Percentiles rank a stretch among this genome's conserved stretches.
phyloP scores from a whole-genome alignment of 257 asterid genomes.

The Capsicum pubescens region DNA sequence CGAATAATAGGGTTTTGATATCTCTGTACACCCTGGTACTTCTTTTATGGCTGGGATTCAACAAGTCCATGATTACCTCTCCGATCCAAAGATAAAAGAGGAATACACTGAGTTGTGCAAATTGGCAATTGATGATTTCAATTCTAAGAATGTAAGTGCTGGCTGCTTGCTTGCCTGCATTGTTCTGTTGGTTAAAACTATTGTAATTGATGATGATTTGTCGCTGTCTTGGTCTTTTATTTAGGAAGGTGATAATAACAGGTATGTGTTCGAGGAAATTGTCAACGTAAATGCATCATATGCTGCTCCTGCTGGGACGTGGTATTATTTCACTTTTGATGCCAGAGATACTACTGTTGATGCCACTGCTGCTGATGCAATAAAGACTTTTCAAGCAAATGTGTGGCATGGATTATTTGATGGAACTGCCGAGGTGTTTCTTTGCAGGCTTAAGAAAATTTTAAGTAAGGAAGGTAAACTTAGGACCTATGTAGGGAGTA shows the following conservation, averaged over 20 bases:
- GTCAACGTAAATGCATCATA: background rate
- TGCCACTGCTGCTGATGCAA: background rate
- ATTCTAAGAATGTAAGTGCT: background rate
- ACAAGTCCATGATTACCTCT: no score
- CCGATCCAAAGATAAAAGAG: background rate
- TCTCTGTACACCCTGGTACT: background rate
- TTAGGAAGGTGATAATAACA: no score
- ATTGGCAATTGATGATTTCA: background rate
- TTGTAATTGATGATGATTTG: no score
- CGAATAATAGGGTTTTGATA: background rate
- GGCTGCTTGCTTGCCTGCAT: no score
- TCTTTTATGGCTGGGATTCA: background rate
- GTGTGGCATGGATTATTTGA: no score
- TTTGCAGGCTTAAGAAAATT: background rate
- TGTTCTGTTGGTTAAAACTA: no score
- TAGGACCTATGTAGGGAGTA: no score
- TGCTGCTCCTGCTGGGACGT: background rate
- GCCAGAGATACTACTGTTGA: background rate
- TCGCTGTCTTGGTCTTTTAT: background rate
- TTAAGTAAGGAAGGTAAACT: background rate
- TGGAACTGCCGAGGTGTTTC: no score
- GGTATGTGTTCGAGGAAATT: background rate
- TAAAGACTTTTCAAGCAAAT: no score
- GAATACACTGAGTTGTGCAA: background rate
- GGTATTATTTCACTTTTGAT: background rate